phyloP scores from a whole-genome alignment of 257 asterid species.

The Solanum arcanum region DNA sequence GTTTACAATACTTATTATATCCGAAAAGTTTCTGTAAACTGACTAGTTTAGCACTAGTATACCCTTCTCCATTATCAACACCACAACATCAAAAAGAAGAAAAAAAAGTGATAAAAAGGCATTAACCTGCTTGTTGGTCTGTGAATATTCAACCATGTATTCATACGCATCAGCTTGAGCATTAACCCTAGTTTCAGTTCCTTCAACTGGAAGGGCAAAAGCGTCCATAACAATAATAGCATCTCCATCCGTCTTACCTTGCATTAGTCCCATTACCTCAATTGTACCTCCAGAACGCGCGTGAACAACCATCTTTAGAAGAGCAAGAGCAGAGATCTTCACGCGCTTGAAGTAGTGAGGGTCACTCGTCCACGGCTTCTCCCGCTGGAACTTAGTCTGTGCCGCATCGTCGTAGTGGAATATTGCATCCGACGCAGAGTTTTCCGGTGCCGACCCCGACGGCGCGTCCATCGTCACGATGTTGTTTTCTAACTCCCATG shows the following conservation, averaged over 20 bases:
- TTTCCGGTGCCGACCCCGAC: conserved; percentile 13
- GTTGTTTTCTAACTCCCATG: conserved; percentile 76
- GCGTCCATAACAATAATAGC: conserved; percentile 96
- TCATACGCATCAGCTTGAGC: conserved; percentile 99
- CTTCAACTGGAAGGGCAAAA: conserved; percentile 98
- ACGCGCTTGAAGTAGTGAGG: conserved; percentile 99
- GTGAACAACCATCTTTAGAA: conserved; percentile 96
- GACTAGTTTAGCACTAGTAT: not conserved
- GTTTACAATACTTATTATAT: not conserved
- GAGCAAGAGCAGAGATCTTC: conserved; percentile 87
- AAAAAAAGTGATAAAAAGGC: not conserved
- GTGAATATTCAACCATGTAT: conserved; percentile 92
- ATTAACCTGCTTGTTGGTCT: conserved; percentile 74
- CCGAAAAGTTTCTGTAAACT: not conserved
- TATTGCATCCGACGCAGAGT: conserved; percentile 63
- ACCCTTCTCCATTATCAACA: not conserved
- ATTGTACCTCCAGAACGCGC: conserved; percentile 98
- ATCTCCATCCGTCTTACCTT: conserved; percentile 95
- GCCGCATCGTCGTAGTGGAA: conserved; percentile 79
- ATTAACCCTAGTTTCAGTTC: conserved; percentile 98
- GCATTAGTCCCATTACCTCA: conserved; percentile 99
- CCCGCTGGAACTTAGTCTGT: conserved; percentile 67
- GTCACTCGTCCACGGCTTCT: conserved; percentile 83
- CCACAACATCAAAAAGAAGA: not conserved
- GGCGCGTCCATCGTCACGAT: conserved; percentile 26